Evolutionary conservation across 225 moss, liverwort and hornwort species (phyloP), one percentile per base, ranked within the genome.

Genomic region (Sphagnum tenellum): DNA sequence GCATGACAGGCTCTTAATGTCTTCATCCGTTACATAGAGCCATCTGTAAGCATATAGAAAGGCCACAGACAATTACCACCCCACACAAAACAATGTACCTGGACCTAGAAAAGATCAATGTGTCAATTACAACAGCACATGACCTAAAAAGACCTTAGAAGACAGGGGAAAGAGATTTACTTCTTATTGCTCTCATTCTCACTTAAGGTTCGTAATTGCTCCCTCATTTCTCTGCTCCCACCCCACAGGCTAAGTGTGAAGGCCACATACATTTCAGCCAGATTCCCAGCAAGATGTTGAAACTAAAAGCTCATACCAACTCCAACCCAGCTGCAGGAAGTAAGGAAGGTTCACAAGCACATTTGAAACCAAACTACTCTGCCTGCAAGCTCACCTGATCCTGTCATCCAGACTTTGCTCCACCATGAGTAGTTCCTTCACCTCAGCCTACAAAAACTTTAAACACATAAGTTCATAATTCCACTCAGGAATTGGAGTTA

Each of bases 21-120:
- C 90, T 29, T 88, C 90, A 73, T 91, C 88, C 9, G 90, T 91
- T 2, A 91, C 90, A 68, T 90, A 90, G 0, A 90, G 78, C 90
- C 90, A 90, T 78, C 90, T 90, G 76, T 47, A 62, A 55, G 45
- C 9, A 48, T 46, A 10, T 54, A 57, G 45, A 58, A 10, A 67
- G 46, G 49, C 56, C 10, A 11, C 45, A 66, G 49, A 53, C 48
- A 44, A 51, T 44, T 47, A 9, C 5, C 29, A 44, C 46, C 55
- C 3, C 12, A 51, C 5, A 3, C 48, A 45, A 12, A 3, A 8
- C 46, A 12, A 5, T 44, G 14, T 44, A 45, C 10, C 6, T 4
- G 7, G 7, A 9, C 56, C 4, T 7, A 14, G 14, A 59, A 10
- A 4, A 2, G 12, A 58, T 7, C 58, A 58, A 8, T 2, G 3